These are phyloP conservation scores for Fomitopsis palustris DNA, from an alignment of 1,284 basidiomycete genomes.

Conservation along the genomic window DNA sequence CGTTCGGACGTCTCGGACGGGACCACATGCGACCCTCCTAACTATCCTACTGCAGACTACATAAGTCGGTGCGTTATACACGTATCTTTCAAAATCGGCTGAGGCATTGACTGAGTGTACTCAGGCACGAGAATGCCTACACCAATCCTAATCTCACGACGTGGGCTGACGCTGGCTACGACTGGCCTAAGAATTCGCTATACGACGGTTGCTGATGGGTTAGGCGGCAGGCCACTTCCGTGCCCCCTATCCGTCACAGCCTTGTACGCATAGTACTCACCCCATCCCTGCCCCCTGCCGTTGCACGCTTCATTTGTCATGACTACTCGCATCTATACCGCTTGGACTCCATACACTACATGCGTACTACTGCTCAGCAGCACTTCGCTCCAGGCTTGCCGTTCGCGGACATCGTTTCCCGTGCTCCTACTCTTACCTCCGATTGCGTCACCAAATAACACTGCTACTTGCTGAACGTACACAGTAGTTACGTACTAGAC, in stretches of 20 bases:
- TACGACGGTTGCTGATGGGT: slow-evolving; percentile 46
- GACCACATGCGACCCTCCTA: slow-evolving; percentile 60
- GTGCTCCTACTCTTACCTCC: neutral
- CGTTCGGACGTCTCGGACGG: slow-evolving; percentile 53
- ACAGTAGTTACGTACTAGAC: neutral
- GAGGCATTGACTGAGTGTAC: neutral
- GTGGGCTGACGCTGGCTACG: slow-evolving; percentile 65
- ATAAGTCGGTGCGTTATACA: slow-evolving; percentile 33
- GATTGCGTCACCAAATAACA: neutral
- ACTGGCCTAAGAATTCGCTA: slow-evolving; percentile 63
- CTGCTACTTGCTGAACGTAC: neutral
- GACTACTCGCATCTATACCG: slow-evolving; percentile 5
- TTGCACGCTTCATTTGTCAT: slow-evolving; percentile 4
- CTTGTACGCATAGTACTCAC: neutral
- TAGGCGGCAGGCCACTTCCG: neutral
- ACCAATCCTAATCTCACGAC: slow-evolving; percentile 72
- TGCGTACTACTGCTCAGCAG: slow-evolving; percentile 1
- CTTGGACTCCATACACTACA: slow-evolving; percentile 6
- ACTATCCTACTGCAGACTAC: slow-evolving; percentile 51
- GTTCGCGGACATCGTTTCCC: neutral
- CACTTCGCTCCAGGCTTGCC: neutral
- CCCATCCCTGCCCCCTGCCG: neutral
- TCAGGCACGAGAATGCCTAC: slow-evolving; percentile 66
- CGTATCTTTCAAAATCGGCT: neutral
- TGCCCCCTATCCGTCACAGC: neutral